A percentile compares a stretch with the other conserved stretches of the same genome.
phyloP scores from a whole-genome alignment of 2,329 filamentous ascomycete species.

The Nemania abortiva region DNA sequence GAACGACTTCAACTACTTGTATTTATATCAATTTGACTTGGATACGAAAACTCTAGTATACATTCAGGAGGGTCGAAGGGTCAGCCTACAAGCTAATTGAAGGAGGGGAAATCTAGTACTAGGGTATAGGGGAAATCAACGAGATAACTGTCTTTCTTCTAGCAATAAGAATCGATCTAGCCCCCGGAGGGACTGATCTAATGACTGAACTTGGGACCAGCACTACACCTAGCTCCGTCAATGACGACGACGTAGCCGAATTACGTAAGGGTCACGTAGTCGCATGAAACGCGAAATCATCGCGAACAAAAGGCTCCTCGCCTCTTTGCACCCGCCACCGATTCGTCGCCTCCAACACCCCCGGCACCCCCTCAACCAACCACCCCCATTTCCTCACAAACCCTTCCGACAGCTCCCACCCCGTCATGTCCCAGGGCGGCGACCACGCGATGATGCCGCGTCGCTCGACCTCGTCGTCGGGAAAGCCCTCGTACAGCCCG shows the following conservation, averaged over 20 bases:
- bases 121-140: no score
- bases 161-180: no score
- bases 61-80: no score
- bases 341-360: slow-evolving; percentile 53
- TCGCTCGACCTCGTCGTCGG: slow-evolving; percentile 56
- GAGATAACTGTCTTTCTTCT: no score
- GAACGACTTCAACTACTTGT: no score
- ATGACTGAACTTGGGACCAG: no score
- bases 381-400: slow-evolving; percentile 56
- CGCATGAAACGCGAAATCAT: slow-evolving; percentile 40
- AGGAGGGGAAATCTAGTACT: no score
- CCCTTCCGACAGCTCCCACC: slow-evolving; percentile 58
- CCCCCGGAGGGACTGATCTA: no score
- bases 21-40: no score
- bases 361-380: slow-evolving; percentile 47
- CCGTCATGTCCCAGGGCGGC: slow-evolving; percentile 55
- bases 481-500: slow-evolving; percentile 59
- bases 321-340: slow-evolving; percentile 52
- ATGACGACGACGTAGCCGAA: background rate
- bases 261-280: slow-evolving; percentile 20
- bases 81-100: no score
- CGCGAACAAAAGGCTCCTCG: slow-evolving; percentile 49
- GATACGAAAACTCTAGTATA: no score
- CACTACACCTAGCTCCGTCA: no score
- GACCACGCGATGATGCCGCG: slow-evolving; percentile 59